Conservation (phyloP, 805 yeast genomes). For the Starmerella floris region DNA sequence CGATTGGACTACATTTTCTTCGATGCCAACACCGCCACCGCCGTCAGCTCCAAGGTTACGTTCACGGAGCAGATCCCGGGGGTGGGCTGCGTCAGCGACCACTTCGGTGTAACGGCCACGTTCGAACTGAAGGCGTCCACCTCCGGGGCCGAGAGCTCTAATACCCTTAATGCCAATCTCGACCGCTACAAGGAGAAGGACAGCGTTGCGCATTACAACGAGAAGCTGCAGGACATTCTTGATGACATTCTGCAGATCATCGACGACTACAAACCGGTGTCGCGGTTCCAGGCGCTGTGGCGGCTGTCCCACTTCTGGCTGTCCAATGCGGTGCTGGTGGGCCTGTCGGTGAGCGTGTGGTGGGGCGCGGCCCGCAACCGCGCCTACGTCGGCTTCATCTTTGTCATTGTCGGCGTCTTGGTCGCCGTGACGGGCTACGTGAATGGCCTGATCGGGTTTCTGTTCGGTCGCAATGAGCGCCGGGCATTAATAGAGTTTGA, state of each 20-base stretch:
- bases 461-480: constrained; percentile 70
- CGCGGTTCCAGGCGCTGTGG: constrained; percentile 49
- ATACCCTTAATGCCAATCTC: not conserved
- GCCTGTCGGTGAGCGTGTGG: constrained; percentile 40
- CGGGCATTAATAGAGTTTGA: constrained; percentile 67
- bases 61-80: constrained; percentile 58
- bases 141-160: not conserved
- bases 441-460: constrained; percentile 62
- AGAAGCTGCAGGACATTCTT: constrained; percentile 25
- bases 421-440: constrained; percentile 53
- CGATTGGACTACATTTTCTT: constrained; percentile 81
- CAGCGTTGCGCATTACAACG: not conserved
- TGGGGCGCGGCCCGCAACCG: constrained; percentile 43
- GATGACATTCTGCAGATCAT: constrained; percentile 39
- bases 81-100: constrained; percentile 78
- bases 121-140: constrained; percentile 9
- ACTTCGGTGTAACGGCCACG: constrained; percentile 49
- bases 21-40: constrained; percentile 41
- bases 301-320: constrained; percentile 50
- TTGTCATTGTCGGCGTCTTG: constrained; percentile 42
- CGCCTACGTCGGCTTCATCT: constrained; percentile 54
- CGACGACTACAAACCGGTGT: constrained; percentile 38
- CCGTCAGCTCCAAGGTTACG: constrained; percentile 51
- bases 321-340: constrained; percentile 42
- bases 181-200: not conserved